These are phyloP conservation scores for Poterioochromonas sp. DNA, from an alignment of 352 stramenopile genomes.

Conservation along the genomic window DNA sequence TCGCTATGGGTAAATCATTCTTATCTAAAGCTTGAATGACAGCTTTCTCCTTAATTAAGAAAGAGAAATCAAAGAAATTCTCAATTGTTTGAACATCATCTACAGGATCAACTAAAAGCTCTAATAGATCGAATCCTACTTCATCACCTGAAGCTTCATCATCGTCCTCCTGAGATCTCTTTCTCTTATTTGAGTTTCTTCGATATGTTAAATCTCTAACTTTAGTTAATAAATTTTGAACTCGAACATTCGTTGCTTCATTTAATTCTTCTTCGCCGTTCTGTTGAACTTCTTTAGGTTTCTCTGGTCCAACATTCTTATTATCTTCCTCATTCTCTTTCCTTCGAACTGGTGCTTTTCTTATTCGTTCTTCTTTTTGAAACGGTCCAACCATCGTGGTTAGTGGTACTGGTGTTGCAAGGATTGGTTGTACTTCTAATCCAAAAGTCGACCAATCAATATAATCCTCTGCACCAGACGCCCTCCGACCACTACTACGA, in stretches of 20 bases:
- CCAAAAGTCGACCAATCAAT: not conserved
- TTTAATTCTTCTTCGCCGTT: not conserved
- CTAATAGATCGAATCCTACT: not conserved
- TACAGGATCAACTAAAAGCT: not conserved
- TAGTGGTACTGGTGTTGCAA: not conserved
- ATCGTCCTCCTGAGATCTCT: too few species aligned
- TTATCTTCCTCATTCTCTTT: not conserved
- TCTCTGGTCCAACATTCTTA: not conserved
- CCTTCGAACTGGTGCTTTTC: not conserved
- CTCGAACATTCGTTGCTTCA: not conserved
- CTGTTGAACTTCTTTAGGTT: not conserved
- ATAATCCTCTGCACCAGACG: not conserved
- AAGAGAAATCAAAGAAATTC: slow-evolving; percentile 22
- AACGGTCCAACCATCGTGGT: not conserved
- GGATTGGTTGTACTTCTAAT: not conserved
- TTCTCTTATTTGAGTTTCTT: too few species aligned
- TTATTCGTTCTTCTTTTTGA: not conserved
- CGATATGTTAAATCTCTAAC: too few species aligned
- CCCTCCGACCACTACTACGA: too few species aligned
- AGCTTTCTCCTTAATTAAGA: not conserved
- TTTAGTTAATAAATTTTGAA: too few species aligned
- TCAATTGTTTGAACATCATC: not conserved
- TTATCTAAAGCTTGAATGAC: not conserved
- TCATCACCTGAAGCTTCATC: not conserved
- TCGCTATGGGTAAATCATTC: not conserved